Percentiles rank a stretch among this genome's conserved stretches.
phyloP scores from a whole-genome alignment of 129 eudicot genomes.

The Saussurea involucrata region DNA sequence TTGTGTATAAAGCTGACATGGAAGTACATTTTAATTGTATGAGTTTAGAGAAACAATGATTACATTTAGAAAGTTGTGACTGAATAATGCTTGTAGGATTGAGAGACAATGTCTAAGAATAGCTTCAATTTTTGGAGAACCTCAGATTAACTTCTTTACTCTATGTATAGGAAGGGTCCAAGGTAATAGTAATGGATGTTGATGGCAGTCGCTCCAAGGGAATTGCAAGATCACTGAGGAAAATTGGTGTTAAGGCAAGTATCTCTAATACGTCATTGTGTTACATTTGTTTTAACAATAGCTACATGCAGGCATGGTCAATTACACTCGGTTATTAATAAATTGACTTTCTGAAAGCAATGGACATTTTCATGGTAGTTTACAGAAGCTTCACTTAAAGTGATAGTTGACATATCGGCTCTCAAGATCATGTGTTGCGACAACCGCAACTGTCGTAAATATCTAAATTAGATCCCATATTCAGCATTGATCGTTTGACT shows the following conservation, averaged over 20 bases:
- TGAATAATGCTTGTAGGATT: conserved; percentile 1
- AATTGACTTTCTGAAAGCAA: neutral
- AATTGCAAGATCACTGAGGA: conserved; percentile 82
- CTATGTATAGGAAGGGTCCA: conserved; percentile 68
- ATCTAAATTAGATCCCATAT: neutral
- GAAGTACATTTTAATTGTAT: neutral
- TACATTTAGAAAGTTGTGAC: conserved; percentile 3
- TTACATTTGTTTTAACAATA: neutral
- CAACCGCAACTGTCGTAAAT: neutral
- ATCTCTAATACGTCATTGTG: conserved; percentile 1
- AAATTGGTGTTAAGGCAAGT: conserved; percentile 83
- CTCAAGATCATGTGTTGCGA: conserved; percentile 4
- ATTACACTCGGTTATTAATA: neutral
- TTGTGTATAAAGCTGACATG: neutral
- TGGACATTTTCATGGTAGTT: neutral
- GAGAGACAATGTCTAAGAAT: conserved; percentile 14
- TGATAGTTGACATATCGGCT: conserved; percentile 1
- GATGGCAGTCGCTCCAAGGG: conserved; percentile 91
- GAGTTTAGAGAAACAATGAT: neutral
- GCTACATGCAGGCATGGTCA: conserved; percentile 10
- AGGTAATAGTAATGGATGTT: conserved; percentile 85
- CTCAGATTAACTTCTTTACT: conserved; percentile 24
- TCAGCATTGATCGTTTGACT: neutral
- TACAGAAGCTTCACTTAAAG: conserved; percentile 1
- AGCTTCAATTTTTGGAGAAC: neutral